Percentiles rank a stretch among this genome's conserved stretches.
phyloP scores from a whole-genome alignment of 2,329 filamentous ascomycete species.

The Pseudonectria foliicola region DNA sequence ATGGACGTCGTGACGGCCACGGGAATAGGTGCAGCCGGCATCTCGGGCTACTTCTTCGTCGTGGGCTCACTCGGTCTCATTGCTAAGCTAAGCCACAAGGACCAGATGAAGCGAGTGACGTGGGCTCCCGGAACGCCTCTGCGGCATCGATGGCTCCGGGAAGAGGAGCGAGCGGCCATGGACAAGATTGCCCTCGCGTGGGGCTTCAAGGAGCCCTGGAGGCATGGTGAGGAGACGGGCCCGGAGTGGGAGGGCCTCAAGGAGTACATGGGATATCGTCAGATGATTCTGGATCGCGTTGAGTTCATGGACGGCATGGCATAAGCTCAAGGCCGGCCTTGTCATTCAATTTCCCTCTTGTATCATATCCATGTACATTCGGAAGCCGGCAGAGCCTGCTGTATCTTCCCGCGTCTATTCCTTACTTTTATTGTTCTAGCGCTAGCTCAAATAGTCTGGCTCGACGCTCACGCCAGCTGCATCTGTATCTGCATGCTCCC shows the following conservation, averaged over 20 bases:
- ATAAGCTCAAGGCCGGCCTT: slow-evolving; percentile 12
- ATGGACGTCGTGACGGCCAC: slow-evolving; percentile 73
- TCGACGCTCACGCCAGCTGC: too few relatives aligned
- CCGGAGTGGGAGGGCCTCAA: slow-evolving; percentile 80
- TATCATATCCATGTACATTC: neutral
- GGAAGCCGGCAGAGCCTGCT: too few relatives aligned
- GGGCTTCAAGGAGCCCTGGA: slow-evolving; percentile 78
- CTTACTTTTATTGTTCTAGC: too few relatives aligned
- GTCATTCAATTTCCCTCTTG: neutral
- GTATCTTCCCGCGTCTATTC: too few relatives aligned
- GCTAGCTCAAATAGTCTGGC: too few relatives aligned
- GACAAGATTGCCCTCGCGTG: slow-evolving; percentile 83
- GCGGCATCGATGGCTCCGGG: slow-evolving; percentile 74
- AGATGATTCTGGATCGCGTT: slow-evolving; percentile 84
- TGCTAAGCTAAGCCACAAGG: slow-evolving; percentile 79
- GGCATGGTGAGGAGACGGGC: slow-evolving; percentile 84
- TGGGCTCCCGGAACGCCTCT: slow-evolving; percentile 81
- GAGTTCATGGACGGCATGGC: slow-evolving; percentile 90
- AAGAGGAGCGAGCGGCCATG: slow-evolving; percentile 81
- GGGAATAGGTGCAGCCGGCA: slow-evolving; percentile 69
- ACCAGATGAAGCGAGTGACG: slow-evolving; percentile 90
- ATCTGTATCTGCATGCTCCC: too few relatives aligned
- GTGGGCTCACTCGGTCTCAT: slow-evolving; percentile 77
- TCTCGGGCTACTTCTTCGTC: slow-evolving; percentile 75
- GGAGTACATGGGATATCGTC: slow-evolving; percentile 74